Conservation (phyloP, 768 basidiomycete genomes). For the Ramaria rubella region DNA sequence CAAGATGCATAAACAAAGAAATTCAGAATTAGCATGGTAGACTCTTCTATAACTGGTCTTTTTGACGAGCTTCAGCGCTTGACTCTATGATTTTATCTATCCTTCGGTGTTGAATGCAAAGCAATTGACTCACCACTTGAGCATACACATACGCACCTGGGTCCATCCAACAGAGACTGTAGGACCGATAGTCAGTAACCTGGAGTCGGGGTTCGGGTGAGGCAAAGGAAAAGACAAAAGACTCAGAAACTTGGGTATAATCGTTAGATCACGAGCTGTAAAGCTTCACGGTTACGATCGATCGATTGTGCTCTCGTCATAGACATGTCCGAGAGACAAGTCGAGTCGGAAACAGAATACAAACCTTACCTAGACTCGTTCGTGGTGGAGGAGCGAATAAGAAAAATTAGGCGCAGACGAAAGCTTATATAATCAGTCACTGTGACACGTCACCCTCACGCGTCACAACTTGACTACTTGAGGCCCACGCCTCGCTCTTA, state of each 20-base stretch:
- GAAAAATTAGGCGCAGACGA: slow-evolving; percentile 3
- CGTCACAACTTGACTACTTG: background rate
- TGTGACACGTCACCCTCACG: background rate
- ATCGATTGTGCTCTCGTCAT: slow-evolving; percentile 52
- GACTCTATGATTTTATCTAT: slow-evolving; percentile 79
- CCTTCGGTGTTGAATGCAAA: slow-evolving; percentile 30
- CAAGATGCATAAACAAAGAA: no score
- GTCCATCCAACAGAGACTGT: no score
- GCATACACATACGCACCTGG: no score
- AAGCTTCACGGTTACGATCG: slow-evolving; percentile 92
- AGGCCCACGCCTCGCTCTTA: slow-evolving; percentile 5
- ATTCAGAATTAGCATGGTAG: slow-evolving; percentile 87
- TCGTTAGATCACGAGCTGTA: slow-evolving; percentile 58
- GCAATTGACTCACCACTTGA: slow-evolving; percentile 31
- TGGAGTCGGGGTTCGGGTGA: no score
- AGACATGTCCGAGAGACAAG: slow-evolving; percentile 14
- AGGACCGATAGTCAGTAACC: no score
- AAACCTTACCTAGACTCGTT: background rate
- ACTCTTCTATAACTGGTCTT: slow-evolving; percentile 69
- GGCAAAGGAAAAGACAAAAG: no score
- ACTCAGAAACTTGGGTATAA: slow-evolving; percentile 94
- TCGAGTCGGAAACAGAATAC: slow-evolving; percentile 26
- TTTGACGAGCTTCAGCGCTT: slow-evolving; percentile 77
- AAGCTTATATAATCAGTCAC: background rate
- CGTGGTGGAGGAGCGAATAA: background rate